Base-by-base conservation (phyloP, 805 yeast genomes). In the Wickerhamomyces sydowiorum region DNA sequence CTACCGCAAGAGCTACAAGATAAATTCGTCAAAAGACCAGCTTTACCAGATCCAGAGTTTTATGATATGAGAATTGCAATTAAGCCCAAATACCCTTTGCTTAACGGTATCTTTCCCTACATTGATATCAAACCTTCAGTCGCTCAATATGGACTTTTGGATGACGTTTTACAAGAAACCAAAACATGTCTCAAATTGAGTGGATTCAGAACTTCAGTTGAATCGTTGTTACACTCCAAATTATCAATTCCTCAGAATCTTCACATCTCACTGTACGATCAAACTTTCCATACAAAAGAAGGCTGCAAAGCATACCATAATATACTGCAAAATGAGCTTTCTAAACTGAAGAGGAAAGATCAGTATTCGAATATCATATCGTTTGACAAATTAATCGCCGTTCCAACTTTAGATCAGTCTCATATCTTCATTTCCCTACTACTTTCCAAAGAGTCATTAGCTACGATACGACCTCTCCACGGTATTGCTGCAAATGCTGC, bases 241-340 rank as follows among this genome's bases (percentile, higher is more conserved):
- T 29, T 43, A 20, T 43, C 43, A 3, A 20, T 42, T 2, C 19
- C 37, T 3, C n/a, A 18, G 9, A 49, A 49, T 5, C 22, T 51
- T 20, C 54, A 51, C 18, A 30, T 49, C 5, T 51, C 54, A 12
- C 24, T 51, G 10, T 40, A 40, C 2, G 41, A 27, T 3, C 44
- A 39, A 12, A 46, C 47, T 31, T 44, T 49, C 31, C 43, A 38
- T 24, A 15, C 39, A 18, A 17, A 42, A 7, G 40, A 34, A 3
- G 40, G 37, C 22, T 14, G 13, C 13, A 27, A 23, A 23, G 5
- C 17, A 15, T 42, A 40, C 25, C 38, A 42, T 20, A 20, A 10
- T 2, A n/a, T 15, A 25, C 7, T 41, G 9, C 8, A 14, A 14
- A 14, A 30, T n/a, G 18, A 31, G 8, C 14, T 42, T 9, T 13